These are phyloP conservation scores for Priceomyces fermenticarens DNA, from an alignment of 805 yeast genomes.

Conservation along the genomic window DNA sequence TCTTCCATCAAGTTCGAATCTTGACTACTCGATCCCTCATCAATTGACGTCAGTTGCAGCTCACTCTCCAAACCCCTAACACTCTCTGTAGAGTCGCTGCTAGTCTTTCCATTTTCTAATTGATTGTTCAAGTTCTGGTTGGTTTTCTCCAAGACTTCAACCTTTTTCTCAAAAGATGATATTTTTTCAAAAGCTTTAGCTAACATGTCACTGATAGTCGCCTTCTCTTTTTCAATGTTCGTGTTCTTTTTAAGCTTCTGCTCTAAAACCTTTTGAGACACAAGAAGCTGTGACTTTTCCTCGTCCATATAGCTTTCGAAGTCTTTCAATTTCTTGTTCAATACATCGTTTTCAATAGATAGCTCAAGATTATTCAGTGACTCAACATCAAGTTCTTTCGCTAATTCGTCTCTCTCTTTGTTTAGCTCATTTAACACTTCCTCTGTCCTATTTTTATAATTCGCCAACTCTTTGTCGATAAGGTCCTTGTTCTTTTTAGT, in stretches of 20 bases:
- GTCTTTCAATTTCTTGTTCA: conserved; percentile 1
- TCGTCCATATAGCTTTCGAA: conserved; percentile 2
- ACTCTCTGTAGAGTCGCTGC: not conserved
- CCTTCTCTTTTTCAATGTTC: conserved; percentile 3
- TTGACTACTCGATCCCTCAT: not conserved
- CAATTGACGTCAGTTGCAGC: not conserved
- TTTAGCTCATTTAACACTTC: conserved; percentile 1
- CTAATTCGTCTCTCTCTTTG: conserved; percentile 1
- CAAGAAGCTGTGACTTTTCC: conserved; percentile 4
- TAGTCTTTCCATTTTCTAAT: not conserved
- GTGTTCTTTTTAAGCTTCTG: conserved; percentile 2
- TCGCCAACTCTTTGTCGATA: no score
- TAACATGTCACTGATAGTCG: conserved; percentile 2
- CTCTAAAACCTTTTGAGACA: conserved; percentile 4
- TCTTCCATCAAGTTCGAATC: not conserved
- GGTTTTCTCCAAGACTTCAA: conserved; percentile 1
- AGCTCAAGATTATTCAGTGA: conserved; percentile 2
- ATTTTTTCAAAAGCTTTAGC: conserved; percentile 4
- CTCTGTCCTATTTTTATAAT: no score
- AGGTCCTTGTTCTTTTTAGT: no score
- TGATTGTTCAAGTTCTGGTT: conserved; percentile 3
- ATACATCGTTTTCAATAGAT: conserved; percentile 1
- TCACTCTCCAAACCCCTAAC: not conserved
- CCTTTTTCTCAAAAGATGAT: conserved; percentile 1
- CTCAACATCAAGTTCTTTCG: conserved; percentile 2